Evolutionary conservation across 2,329 filamentous ascomycete genomes (phyloP).

Genomic region (Ceratocystis cubensis): DNA sequence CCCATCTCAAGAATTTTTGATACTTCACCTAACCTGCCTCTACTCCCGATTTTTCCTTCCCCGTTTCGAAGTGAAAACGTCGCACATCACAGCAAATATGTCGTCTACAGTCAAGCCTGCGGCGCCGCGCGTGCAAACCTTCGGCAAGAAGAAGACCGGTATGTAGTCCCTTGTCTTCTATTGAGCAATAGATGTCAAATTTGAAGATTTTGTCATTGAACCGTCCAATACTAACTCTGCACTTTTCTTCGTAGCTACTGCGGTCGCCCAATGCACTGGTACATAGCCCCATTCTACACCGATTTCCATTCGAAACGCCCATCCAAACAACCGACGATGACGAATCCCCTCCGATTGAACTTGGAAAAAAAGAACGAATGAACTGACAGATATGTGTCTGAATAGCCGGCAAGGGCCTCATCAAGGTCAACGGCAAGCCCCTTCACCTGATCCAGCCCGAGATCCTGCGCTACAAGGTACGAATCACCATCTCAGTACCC

Average conservation of each 20-base stretch:
- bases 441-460: conserved; percentile 89
- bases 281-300: conserved; percentile 16
- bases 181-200: not conserved
- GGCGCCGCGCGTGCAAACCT: conserved; percentile 77
- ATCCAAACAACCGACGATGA: conserved; percentile 10
- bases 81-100: conserved; percentile 45
- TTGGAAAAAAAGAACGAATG: not conserved
- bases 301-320: conserved; percentile 10
- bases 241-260: conserved; percentile 39
- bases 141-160: conserved; percentile 93
- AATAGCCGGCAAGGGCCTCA: conserved; percentile 51
- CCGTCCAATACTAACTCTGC: conserved; percentile 1
- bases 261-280: conserved; percentile 83
- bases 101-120: conserved; percentile 40
- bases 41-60: conserved; percentile 22
- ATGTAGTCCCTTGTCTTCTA: conserved; percentile 11
- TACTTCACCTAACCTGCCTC: conserved; percentile 21
- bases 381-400: conserved; percentile 20
- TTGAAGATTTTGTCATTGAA: not conserved
- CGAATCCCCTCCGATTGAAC: conserved; percentile 2
- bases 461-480: conserved; percentile 93
- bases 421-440: conserved; percentile 98
- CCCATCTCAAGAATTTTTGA: conserved; percentile 22
- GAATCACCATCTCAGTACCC: conserved; percentile 23
- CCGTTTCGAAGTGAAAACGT: conserved; percentile 23